Conservation (phyloP, 2,329 filamentous ascomycete species). For the Stagonosporopsis vannaccii region DNA sequence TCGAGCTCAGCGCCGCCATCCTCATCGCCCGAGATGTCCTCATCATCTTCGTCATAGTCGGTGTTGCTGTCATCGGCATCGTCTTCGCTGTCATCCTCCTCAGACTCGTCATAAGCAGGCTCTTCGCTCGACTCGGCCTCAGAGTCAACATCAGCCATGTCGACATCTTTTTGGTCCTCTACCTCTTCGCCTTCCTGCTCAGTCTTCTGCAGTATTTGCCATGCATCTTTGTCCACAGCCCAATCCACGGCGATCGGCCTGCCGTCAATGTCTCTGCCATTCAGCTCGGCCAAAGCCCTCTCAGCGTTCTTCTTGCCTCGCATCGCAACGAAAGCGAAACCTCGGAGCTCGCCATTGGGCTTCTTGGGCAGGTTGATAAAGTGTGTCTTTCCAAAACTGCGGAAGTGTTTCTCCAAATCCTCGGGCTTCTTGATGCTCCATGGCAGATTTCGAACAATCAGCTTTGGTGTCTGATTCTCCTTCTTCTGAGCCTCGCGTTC, state of each 20-base stretch:
- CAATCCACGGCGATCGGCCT: constrained; percentile 92
- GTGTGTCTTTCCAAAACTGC: constrained; percentile 90
- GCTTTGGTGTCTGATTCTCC: constrained; percentile 74
- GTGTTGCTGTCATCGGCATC: constrained; percentile 54
- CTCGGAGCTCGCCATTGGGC: constrained; percentile 72
- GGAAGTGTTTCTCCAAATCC: constrained; percentile 79
- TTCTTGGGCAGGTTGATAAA: constrained; percentile 83
- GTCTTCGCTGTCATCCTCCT: constrained; percentile 48
- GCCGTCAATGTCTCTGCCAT: constrained; percentile 89
- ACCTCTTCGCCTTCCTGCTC: constrained; percentile 52
- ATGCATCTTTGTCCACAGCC: constrained; percentile 91
- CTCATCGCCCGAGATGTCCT: constrained; percentile 53
- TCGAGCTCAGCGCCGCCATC: constrained; percentile 38
- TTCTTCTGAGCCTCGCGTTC: constrained; percentile 70
- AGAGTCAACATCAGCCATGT: constrained; percentile 45
- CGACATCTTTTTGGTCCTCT: constrained; percentile 51
- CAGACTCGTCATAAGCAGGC: constrained; percentile 52
- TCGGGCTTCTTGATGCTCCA: constrained; percentile 93
- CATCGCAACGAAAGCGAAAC: constrained; percentile 92
- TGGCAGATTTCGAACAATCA: constrained; percentile 92
- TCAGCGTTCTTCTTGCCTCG: constrained; percentile 90
- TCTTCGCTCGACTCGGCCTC: constrained; percentile 50
- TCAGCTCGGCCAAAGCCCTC: constrained; percentile 81
- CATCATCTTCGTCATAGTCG: constrained; percentile 50
- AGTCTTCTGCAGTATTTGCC: constrained; percentile 67